Evolutionary conservation across 192 early-diverging fungal species (phyloP), one percentile per base, ranked within the genome.

Genomic region (Lobosporangium transversale): DNA sequence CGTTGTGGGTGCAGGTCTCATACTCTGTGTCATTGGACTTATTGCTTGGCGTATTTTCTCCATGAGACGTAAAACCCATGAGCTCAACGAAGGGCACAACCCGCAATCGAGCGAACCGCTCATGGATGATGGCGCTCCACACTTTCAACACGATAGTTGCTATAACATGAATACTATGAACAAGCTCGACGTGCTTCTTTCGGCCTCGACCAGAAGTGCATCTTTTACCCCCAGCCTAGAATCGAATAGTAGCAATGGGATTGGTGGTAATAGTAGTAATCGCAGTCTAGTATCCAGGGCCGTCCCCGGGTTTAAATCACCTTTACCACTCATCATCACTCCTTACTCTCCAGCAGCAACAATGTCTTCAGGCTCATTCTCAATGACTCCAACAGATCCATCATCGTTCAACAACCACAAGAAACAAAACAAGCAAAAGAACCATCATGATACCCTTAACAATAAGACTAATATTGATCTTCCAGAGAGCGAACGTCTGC

Each of bases 401-500:
- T 10, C 17, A 4, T 5, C 47, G 21, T 47, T 18, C 14, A 43
- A 14, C 58, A 47, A 47, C 11, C 24, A 30, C 9, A 5, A 12
- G 30, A 7, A 53, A 14, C 21, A 53, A 12, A 53, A 24, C 26
- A 53, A 5, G 29, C 21, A 27, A 8, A 47, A 49, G 21, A 31
- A 30, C 2, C 20, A 1, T 32, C 21, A 30, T 42, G 44, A 61
- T n/a, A n/a, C n/a, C n/a, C n/a, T n/a, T n/a, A n/a, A n/a, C n/a
- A n/a, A n/a, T n/a, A n/a, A n/a, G 35, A 32, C 23, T 21, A 44
- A 54, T 10, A 33, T 30, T 1, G 45, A 37, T 0, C 40, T 71
- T n/a, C 61, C 69, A 0, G 54, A 64, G 37, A 71, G 69, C 35
- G 54, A 49, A 12, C 53, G 69, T 0, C 20, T 71, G 21, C 53